phyloP scores from a whole-genome alignment of 2,329 filamentous ascomycete genomes.

The Aspergillus carbonarius region DNA sequence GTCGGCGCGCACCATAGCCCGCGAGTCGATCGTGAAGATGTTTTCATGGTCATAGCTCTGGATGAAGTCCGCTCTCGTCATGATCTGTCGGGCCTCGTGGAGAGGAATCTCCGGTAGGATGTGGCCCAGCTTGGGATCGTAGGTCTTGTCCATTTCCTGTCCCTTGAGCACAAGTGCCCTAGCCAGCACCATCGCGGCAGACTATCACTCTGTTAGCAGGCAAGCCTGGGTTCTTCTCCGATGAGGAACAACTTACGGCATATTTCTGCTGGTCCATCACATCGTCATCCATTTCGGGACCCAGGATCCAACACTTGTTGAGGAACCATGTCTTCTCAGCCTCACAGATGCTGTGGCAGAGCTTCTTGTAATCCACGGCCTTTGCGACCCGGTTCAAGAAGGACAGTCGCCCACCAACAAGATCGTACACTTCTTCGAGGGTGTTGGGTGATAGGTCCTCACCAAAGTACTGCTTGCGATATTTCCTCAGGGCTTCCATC shows the following conservation, averaged over 20 bases:
- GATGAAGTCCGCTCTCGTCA: constrained; percentile 95
- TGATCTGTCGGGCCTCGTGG: constrained; percentile 82
- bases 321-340: constrained; percentile 76
- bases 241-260: constrained; percentile 61
- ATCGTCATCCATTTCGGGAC: constrained; percentile 83
- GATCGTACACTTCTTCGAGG: constrained; percentile 78
- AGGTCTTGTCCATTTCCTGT: constrained; percentile 59
- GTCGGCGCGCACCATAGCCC: constrained; percentile 84
- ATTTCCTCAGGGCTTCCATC: constrained; percentile 71
- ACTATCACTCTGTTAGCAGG: constrained; percentile 47
- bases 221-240: background rate
- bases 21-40: constrained; percentile 88
- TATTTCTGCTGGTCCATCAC: constrained; percentile 99
- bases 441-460: constrained; percentile 55
- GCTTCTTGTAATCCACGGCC: constrained; percentile 72
- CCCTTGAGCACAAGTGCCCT: constrained; percentile 86
- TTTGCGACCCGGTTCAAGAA: constrained; percentile 92
- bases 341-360: constrained; percentile 70
- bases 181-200: constrained; percentile 90
- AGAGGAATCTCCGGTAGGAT: constrained; percentile 77
- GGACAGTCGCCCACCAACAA: constrained; percentile 81
- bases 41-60: constrained; percentile 89
- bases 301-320: constrained; percentile 76
- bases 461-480: constrained; percentile 74
- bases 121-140: constrained; percentile 67